Base-by-base conservation (phyloP, 2,329 filamentous ascomycete species). In the Pyricularia sp. region DNA sequence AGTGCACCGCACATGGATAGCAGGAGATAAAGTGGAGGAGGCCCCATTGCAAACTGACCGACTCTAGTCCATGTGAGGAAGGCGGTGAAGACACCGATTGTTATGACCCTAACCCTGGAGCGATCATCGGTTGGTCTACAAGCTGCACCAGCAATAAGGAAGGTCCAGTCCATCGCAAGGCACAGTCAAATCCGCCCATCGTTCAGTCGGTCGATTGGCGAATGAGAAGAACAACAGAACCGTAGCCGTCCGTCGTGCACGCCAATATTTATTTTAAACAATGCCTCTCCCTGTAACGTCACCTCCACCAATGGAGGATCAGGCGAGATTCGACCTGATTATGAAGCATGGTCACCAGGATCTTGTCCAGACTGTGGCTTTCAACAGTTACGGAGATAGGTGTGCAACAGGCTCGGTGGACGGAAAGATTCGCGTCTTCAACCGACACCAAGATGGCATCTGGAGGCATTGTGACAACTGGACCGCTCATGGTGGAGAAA, bases 351-450 rank as follows among this genome's bases (percentile, higher is more conserved):
- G 90, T 73, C 91, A 94, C 79, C 87, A 88, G 75, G 92, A 96
- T 77, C 85, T 95, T 64, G 91, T 96, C 67, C 89, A 94, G 72
- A 90, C 92, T 69, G 89, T 94, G 71, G 90, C 92, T 73, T 97
- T 96, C 85, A 97, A 97, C 79, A 90, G 89, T 73, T 97, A 97
- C 78, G 94, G 94, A 73, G 94, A 93, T 74, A 92, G 94, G 73
- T 94, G 94, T 83, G 92, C 94, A 61, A 95, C 93, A 2, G 93
- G 93, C 42, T 95, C 93, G 23, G 92, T 94, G 23, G 94, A 98
- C 78, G 94, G 97, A 78, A 92, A 91, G 77, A 90, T 98, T 75
- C 93, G 94, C 76, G 91, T 97, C 71, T 97, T 94, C 85, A 92
- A 94, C 79, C 86, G 90, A 65, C 90, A 95, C 76, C 89, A 89